Base-by-base conservation (phyloP, 2,329 filamentous ascomycete species). In the Curvularia lunata region DNA sequence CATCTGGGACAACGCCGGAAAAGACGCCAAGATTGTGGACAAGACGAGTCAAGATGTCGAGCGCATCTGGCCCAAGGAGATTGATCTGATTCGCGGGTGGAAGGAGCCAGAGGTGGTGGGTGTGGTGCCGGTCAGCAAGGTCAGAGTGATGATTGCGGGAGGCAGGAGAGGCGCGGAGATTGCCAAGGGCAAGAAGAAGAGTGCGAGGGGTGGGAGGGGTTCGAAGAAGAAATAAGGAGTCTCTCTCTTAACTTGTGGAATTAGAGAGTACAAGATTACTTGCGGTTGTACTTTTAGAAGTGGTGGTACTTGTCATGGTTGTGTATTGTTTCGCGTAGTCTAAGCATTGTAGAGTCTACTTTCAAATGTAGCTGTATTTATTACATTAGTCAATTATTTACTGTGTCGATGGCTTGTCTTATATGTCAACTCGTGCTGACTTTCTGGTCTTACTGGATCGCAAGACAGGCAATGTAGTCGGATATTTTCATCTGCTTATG, bases 41-140 rank as follows among this genome's bases (percentile, higher is more conserved):
- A 67, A 77, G 54, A 78, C 79, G 51, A 80, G 80, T 54, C 77
- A 81, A 59, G 81, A 82, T 69, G 82, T 81, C 10, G 92, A 96
- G 80, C 86, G 85, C 69, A 91, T 96, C 76, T 95, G 92, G 87
- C 91, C 91, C 0, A 81, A 88, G 16, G 95, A 98, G 77, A 85
- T 90, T n/a, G 93, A 97, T 75, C 79, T 97, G 34, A 84, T 98
- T 60, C 90, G 89, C 77, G 86, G 82, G 0, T 87, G 92, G 81
- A 95, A 92, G 77, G 86, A 91, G 21, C 88, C 91, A 58, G 93
- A 97, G 78, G 85, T 92, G 16, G 85, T 92, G 54, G 93, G 94
- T 66, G 85, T 86, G 4, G 85, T 97, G 63, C 91, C 92, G 0
- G 91, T 96, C 0, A 84, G 88, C 30, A 94, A 91, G 75, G 85